Conservation (phyloP, 106 monocot species). For the Platanthera guangdongensis region DNA sequence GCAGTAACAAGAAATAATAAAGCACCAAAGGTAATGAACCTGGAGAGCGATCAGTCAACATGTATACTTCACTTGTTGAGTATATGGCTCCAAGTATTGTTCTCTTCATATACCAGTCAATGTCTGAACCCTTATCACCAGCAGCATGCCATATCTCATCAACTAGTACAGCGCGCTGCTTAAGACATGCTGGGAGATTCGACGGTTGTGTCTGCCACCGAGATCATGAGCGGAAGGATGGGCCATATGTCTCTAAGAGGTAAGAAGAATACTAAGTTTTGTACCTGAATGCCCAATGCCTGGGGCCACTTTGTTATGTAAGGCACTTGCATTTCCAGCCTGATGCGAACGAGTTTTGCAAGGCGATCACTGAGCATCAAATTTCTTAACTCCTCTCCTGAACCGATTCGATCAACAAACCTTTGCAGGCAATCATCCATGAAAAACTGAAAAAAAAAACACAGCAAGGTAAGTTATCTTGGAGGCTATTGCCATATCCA, state of each 20-base stretch:
- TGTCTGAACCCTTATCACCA: conserved; percentile 62
- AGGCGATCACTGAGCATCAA: conserved; percentile 72
- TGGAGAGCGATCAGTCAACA: conserved; percentile 85
- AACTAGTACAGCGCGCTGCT: conserved; percentile 72
- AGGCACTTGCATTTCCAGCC: conserved; percentile 82
- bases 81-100: conserved; percentile 85
- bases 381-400: conserved; percentile 40
- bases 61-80: conserved; percentile 80
- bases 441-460: conserved; percentile 52
- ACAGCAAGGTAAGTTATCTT: background rate
- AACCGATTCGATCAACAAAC: conserved; percentile 69
- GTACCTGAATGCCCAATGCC: conserved; percentile 86
- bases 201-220: conserved; percentile 59
- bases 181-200: conserved; percentile 71
- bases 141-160: conserved; percentile 97
- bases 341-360: conserved; percentile 55
- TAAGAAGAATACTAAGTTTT: background rate
- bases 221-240: background rate
- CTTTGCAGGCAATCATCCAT: conserved; percentile 88
- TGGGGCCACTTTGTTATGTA: conserved; percentile 94
- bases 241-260: background rate
- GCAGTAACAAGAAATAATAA: background rate
- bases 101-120: conserved; percentile 92
- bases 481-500: background rate
- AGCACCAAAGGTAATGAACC: conserved; percentile 29